Conservation (phyloP, 2,329 filamentous ascomycete species). For the Penicillium sp. region DNA sequence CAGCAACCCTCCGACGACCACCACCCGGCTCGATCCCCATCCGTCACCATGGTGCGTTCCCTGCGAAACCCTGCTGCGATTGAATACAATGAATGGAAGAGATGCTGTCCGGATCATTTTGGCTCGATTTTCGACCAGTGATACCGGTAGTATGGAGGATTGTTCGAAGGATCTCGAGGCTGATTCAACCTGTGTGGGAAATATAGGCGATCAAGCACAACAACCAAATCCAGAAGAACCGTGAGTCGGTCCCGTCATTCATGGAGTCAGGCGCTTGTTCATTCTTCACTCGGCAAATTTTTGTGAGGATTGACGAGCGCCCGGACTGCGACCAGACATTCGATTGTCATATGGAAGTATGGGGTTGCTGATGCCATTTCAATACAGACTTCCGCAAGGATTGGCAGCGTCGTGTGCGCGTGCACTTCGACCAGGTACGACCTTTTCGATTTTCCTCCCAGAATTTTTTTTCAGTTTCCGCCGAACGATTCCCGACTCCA, state of each 20-base stretch:
- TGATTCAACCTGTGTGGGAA: constrained; percentile 25
- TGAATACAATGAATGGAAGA: constrained; percentile 10
- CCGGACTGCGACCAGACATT: constrained; percentile 10
- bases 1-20: constrained; percentile 43
- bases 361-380: constrained; percentile 24
- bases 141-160: constrained; percentile 4
- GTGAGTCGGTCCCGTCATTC: constrained; percentile 48
- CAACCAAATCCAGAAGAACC: constrained; percentile 96
- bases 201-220: constrained; percentile 97
- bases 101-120: constrained; percentile 3
- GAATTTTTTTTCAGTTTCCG: constrained; percentile 1
- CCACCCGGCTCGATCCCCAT: constrained; percentile 47
- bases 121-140: constrained; percentile 8
- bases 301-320: constrained; percentile 10
- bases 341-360: constrained; percentile 16
- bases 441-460: constrained; percentile 27
- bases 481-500: constrained; percentile 13
- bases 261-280: neutral
- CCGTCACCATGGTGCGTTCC: constrained; percentile 47
- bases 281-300: neutral
- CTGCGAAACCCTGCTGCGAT: constrained; percentile 16
- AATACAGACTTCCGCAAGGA: constrained; percentile 93
- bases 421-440: constrained; percentile 99
- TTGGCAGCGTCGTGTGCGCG: constrained; percentile 98
- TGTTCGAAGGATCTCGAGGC: constrained; percentile 17